Evolutionary conservation across 179 eudicot species (phyloP), one percentile per base, ranked within the genome.

Genomic region (Camellia oleifera): DNA sequence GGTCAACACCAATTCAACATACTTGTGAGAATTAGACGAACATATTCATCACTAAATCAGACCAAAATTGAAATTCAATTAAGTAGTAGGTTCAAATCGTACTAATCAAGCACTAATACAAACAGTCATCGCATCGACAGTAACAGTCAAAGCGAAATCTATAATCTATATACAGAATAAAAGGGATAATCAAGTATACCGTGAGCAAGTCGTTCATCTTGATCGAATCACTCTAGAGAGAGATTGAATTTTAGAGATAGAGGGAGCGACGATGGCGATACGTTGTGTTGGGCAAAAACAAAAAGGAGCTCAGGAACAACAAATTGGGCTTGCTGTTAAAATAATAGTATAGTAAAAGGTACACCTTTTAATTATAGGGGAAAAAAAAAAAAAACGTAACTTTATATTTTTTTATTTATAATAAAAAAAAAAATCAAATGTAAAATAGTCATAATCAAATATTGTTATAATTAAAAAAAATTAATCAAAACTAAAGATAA

Each of bases 141-240:
- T 20, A 72, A 50, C 23, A 60, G 76, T 18, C 13, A 61, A 67
- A 52, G 64, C 4, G 0, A 3, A 3, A 60, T 1, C 64, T 60
- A 53, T 6, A 54, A 54, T 54, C 7, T 69, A 2, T 44, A 6
- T 15, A 5, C 5, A 69, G 13, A 14, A 48, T 42, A 18, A 5
- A 8, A 60, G 10, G 18, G 18, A 72, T 66, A 56, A 75, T 42
- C 69, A 67, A 45, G 75, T 14, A 81, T 76, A 87, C 89, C 81
- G 89, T 69, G 54, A 87, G 85, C 57, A 87, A 82, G 74, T 87
- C 88, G 79, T 87, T 87, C 89, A 87, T 87, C 75, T 81, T 74
- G 86, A 80, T 74, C 77, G 48, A 42, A 67, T 63, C 45, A 48
- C 76, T 46, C 12, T 7, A 5, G 5, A 57, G 42, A 72, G 78